These are phyloP conservation scores for Rhinocladiella similis DNA, from an alignment of 2,329 filamentous ascomycete genomes.

Conservation along the genomic window DNA sequence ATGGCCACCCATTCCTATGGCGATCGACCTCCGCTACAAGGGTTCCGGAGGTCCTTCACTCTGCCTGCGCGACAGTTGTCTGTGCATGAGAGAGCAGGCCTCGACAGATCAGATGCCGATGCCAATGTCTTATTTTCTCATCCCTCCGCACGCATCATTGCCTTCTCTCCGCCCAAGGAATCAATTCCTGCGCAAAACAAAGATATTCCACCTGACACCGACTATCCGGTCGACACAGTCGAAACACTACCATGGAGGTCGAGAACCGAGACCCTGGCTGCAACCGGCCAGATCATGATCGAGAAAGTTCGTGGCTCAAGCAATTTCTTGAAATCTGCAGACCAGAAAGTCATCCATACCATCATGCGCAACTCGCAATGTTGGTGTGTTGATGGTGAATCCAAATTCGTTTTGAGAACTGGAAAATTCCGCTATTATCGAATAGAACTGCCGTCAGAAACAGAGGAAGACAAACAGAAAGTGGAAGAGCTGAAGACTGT, in stretches of 20 bases:
- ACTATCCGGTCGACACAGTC: constrained; percentile 53
- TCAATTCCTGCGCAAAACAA: constrained; percentile 33
- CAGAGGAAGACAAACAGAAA: constrained; percentile 62
- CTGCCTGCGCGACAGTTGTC: constrained; percentile 24
- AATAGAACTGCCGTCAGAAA: constrained; percentile 74
- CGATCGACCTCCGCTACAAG: constrained; percentile 24
- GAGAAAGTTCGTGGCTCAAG: constrained; percentile 85
- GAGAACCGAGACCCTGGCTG: constrained; percentile 76
- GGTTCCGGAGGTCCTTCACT: constrained; percentile 28
- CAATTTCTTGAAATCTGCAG: constrained; percentile 75
- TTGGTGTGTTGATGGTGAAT: constrained; percentile 85
- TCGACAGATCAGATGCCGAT: constrained; percentile 34
- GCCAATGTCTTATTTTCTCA: constrained; percentile 65
- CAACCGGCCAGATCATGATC: constrained; percentile 77
- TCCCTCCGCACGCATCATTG: constrained; percentile 69
- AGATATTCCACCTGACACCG: constrained; percentile 46
- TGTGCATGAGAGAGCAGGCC: constrained; percentile 25
- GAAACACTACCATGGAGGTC: constrained; percentile 73
- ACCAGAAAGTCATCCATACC: constrained; percentile 74
- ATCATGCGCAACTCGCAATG: constrained; percentile 89
- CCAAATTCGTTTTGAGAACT: constrained; percentile 84
- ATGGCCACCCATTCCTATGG: constrained; percentile 29
- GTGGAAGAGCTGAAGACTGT: constrained; percentile 69
- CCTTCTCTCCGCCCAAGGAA: constrained; percentile 53
- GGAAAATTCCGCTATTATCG: constrained; percentile 83